Evolutionary conservation across 176 grass and related monocot genomes (phyloP).

Genomic region (Aegilops longissima): DNA sequence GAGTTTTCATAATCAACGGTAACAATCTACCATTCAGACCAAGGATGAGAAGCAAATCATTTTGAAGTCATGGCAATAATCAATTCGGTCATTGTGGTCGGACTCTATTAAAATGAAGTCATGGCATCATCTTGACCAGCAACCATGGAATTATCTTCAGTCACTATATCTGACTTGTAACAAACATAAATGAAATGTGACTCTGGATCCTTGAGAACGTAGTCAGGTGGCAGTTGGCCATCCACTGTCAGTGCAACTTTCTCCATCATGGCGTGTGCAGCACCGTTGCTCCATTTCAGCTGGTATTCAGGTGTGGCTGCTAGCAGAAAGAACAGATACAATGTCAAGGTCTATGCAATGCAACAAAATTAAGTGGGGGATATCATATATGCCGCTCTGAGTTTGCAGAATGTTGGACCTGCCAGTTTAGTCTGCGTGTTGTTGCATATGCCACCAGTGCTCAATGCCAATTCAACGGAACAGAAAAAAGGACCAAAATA

Average conservation of each 20-base stretch:
- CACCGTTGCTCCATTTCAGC: slow-evolving; percentile 32
- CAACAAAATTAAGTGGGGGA: not conserved
- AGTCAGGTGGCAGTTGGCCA: slow-evolving; percentile 59
- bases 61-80: not conserved
- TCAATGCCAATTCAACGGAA: not conserved
- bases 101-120: not conserved
- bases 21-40: slow-evolving; percentile 3
- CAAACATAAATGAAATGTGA: slow-evolving; percentile 84
- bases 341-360: not conserved
- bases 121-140: not conserved
- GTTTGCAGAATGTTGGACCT: slow-evolving; percentile 9
- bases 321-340: slow-evolving; percentile 23
- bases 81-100: too few relatives aligned
- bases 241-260: slow-evolving; percentile 60
- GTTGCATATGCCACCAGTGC: not conserved
- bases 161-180: slow-evolving; percentile 40
- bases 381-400: not conserved
- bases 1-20: not conserved
- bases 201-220: slow-evolving; percentile 83
- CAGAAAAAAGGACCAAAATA: not conserved
- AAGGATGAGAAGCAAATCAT: not conserved
- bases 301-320: slow-evolving; percentile 57
- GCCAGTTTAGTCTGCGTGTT: slow-evolving; percentile 13
- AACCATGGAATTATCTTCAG: slow-evolving; percentile 2
- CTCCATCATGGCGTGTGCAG: slow-evolving; percentile 42